Evolutionary conservation across 352 stramenopile genomes (phyloP).

Genomic region (Globisporangium acanthophoron): DNA sequence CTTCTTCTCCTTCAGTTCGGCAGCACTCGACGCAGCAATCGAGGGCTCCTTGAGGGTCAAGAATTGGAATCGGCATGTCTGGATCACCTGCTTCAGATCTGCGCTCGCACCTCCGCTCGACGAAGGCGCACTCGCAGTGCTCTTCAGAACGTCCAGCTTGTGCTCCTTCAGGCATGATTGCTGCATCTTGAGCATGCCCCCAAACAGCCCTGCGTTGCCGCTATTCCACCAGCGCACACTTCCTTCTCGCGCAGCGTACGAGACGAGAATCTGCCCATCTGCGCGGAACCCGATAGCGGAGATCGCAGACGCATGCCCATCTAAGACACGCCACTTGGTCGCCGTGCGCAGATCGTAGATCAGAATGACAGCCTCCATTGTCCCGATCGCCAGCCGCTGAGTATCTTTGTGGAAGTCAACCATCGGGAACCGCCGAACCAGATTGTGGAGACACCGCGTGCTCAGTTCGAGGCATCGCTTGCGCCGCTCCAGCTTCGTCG

Average conservation of each 20-base stretch:
- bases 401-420: constrained; percentile 86
- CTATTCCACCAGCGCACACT: constrained; percentile 87
- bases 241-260: constrained; percentile 70
- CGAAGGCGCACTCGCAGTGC: constrained; percentile 30
- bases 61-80: constrained; percentile 82
- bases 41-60: constrained; percentile 49
- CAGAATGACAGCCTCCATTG: constrained; percentile 84
- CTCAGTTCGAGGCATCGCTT: constrained; percentile 74
- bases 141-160: constrained; percentile 55
- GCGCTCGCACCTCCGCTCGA: constrained; percentile 54
- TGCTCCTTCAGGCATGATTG: constrained; percentile 84
- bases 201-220: constrained; percentile 67
- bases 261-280: constrained; percentile 78
- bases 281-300: constrained; percentile 65
- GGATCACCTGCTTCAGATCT: constrained; percentile 77
- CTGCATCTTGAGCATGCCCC: constrained; percentile 85
- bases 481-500: constrained; percentile 74
- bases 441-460: constrained; percentile 72
- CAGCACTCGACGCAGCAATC: constrained; percentile 5
- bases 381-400: constrained; percentile 78
- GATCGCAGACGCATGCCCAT: constrained; percentile 68
- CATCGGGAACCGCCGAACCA: constrained; percentile 84
- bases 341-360: constrained; percentile 86
- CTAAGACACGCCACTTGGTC: constrained; percentile 86
- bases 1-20: constrained; percentile 31